Evolutionary conservation across 2,329 filamentous ascomycete species (phyloP), one percentile per base, ranked within the genome.

Genomic region (Aureobasidium melanogenum): DNA sequence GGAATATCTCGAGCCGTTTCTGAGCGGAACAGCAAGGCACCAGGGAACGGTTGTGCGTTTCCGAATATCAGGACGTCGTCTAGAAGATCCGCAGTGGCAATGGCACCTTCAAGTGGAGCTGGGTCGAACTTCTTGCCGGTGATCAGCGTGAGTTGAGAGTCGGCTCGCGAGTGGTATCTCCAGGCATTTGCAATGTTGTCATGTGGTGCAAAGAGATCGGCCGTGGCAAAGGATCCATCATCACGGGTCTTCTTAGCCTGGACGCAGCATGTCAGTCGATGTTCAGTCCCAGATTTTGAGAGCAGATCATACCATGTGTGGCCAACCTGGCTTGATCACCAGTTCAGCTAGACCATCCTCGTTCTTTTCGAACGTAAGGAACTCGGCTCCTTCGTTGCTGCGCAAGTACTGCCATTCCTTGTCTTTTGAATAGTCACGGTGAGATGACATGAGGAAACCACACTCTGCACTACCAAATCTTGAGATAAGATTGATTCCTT

Each of bases 121-220:
- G 85, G 85, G 65, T 88, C 84, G 63, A 88, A 87, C 65, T 88
- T 88, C 74, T 88, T 87, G 2, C 86, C 85, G 7, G 84, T 88
- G 10, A 82, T 74, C 4, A 88, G 75, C 0, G 82, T 82, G 38
- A 88, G 77, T 57, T 84, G 84, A 3, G 82, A 79, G 65, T 88
- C 86, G 0, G 80, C 79, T 41, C 86, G 75, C 1, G 81, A 83
- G 58, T 85, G 78, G 66, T 87, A 87, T 36, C 79, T 77, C 84
- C 85, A 88, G 0, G 83, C 82, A 59, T 80, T 73, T 0, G 71
- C 61, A 8, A 83, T 81, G 0, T 64, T 73, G 0, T 76, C 67
- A 67, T 88, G 85, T 1, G 74, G 74, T 57, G 78, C 77, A 63
- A 88, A 88, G 1, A 88, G 69, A 68, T 88, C 86, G 0, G 81